Evolutionary conservation across 2,329 filamentous ascomycete species (phyloP), one percentile per base, ranked within the genome.

Genomic region (Microcyclosporella mali): DNA sequence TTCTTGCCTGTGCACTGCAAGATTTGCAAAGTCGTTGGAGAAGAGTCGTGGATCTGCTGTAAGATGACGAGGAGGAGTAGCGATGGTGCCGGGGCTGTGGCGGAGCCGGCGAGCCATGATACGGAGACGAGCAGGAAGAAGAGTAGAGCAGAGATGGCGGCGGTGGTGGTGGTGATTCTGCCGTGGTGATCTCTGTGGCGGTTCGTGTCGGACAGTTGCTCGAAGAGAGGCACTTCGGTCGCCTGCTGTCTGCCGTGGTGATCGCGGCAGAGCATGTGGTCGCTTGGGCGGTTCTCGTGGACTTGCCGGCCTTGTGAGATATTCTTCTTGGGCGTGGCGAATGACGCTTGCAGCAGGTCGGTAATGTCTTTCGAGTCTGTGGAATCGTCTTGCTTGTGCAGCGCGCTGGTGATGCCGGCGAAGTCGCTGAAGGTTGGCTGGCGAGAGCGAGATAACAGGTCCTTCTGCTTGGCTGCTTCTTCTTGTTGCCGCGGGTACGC

Each of bases 401-500:
- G 21, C 21, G 21, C 21, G 21, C 21, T 27, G 10, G 19, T 35
- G 21, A 19, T 32, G 4, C 31, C 32, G 16, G 16, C 18, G 32
- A 29, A 36, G 10, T 33, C 21, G 32, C 16, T 34, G 19, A 28
- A 27, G 8, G 25, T 30, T 29, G 39, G 33, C 15, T 41, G 21
- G 25, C 31, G 32, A 10, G 39, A 18, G n/a, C 21, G 39, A 28
- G 41, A 30, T 14, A 19, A 33, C 8, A 34, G 16, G 8, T 18
- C 14, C 14, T 25, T 28, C 14, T 40, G 37, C 41, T 45, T 42
- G 33, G 16, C 25, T 29, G 21, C 28, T 11, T 28, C 21, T 37
- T 41, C 12, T n/a, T 15, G 30, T 36, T 42, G 51, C 51, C 43
- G 52, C 46, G 30, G 52, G 52, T 53, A 53, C 43, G 56, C 53